These are phyloP conservation scores for Carex kokanica DNA, from an alignment of 176 grass and related monocot genomes.

Conservation along the genomic window DNA sequence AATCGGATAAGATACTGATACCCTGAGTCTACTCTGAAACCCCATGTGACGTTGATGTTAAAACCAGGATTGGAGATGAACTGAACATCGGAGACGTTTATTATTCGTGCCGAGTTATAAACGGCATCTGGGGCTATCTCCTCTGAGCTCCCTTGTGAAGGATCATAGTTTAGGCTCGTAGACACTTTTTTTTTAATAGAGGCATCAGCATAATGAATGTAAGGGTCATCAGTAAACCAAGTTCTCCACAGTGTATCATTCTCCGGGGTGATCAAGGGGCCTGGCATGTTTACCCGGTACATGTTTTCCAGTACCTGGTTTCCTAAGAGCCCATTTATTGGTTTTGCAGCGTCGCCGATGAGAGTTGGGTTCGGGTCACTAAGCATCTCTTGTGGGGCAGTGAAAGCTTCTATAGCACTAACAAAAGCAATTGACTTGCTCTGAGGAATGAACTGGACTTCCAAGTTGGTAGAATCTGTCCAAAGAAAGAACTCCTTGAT, in stretches of 20 bases:
- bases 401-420: too few species aligned
- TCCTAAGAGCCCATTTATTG: too few species aligned
- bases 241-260: slow-evolving; percentile 58
- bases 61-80: neutral
- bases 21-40: slow-evolving; percentile 1
- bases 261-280: slow-evolving; percentile 26
- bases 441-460: too few species aligned
- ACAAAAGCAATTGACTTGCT: too few species aligned
- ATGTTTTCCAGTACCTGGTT: too few species aligned
- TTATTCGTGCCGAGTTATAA: slow-evolving; percentile 24
- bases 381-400: too few species aligned
- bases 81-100: neutral
- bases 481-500: too few species aligned
- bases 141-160: neutral
- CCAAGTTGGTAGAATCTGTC: too few species aligned
- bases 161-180: neutral
- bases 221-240: slow-evolving; percentile 52
- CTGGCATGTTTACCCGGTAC: slow-evolving; percentile 60
- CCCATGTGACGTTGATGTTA: slow-evolving; percentile 42
- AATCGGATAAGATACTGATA: slow-evolving; percentile 36
- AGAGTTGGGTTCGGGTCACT: fast-evolving
- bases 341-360: too few species aligned
- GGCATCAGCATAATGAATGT: slow-evolving; percentile 14
- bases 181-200: neutral
- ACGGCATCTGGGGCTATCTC: slow-evolving; percentile 25